phyloP scores from a whole-genome alignment of 2,329 filamentous ascomycete genomes.

The Didymella sp. region DNA sequence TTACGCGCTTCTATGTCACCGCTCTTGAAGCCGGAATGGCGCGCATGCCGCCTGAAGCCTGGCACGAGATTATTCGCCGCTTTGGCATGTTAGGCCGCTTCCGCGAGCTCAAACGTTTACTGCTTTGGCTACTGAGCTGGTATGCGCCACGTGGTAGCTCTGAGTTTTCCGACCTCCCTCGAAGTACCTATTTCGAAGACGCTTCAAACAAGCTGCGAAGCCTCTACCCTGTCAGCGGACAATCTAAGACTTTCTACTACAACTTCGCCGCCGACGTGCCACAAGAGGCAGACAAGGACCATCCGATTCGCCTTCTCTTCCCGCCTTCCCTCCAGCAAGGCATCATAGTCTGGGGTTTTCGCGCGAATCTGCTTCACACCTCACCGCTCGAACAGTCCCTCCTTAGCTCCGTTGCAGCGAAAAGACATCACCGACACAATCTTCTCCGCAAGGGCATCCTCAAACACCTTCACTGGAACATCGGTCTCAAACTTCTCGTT shows the following conservation, averaged over 20 bases:
- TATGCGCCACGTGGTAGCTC: conserved; percentile 39
- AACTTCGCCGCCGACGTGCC: conserved; percentile 20
- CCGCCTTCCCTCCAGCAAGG: conserved; percentile 34
- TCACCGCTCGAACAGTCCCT: conserved; percentile 36
- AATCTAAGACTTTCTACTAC: conserved; percentile 19
- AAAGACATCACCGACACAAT: conserved; percentile 35
- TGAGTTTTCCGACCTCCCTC: conserved; percentile 31
- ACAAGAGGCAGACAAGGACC: conserved; percentile 18
- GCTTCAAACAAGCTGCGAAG: conserved; percentile 29
- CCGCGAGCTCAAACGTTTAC: conserved; percentile 59
- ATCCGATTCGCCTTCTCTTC: conserved; percentile 42
- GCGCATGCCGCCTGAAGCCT: conserved; percentile 54
- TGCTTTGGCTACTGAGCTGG: conserved; percentile 59
- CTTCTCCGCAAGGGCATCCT: conserved; percentile 29
- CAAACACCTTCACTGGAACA: conserved; percentile 34
- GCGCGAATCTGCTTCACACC: conserved; percentile 35
- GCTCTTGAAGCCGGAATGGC: conserved; percentile 55
- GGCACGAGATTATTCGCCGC: conserved; percentile 66
- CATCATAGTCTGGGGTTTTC: conserved; percentile 47
- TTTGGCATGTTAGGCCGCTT: conserved; percentile 64
- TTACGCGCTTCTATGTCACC: conserved; percentile 57
- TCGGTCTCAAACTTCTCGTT: conserved; percentile 38
- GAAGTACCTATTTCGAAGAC: conserved; percentile 31
- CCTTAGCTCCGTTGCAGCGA: conserved; percentile 24
- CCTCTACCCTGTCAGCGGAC: conserved; percentile 18